A percentile compares a stretch with the other conserved stretches of the same genome.
phyloP scores from a whole-genome alignment of 2,329 filamentous ascomycete genomes.

The Stagonosporopsis cucurbitacearum region DNA sequence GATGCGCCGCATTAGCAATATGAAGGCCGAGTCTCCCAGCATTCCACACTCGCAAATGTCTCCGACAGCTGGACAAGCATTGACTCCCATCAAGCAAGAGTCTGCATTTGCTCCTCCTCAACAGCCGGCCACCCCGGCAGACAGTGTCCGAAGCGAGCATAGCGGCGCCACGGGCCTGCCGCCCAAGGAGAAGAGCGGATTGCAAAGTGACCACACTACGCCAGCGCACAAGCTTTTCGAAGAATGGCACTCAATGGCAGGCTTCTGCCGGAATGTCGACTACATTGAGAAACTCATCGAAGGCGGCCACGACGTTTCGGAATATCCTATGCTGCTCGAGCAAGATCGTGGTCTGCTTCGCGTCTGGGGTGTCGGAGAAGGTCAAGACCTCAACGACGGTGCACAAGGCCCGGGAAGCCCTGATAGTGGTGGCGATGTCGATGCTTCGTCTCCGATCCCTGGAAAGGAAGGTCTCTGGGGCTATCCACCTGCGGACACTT shows the following conservation, averaged over 20 bases:
- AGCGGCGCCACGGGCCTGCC: slow-evolving; percentile 24
- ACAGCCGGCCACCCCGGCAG: slow-evolving; percentile 43
- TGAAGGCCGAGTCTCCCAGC: slow-evolving; percentile 45
- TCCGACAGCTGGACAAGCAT: slow-evolving; percentile 28
- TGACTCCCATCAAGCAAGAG: slow-evolving; percentile 45
- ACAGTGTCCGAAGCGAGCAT: slow-evolving; percentile 40
- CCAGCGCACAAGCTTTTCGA: slow-evolving; percentile 81
- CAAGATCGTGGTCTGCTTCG: slow-evolving; percentile 75
- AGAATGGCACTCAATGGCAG: slow-evolving; percentile 63
- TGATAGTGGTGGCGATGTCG: slow-evolving; percentile 48
- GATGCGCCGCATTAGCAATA: slow-evolving; percentile 38
- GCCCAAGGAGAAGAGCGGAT: slow-evolving; percentile 49
- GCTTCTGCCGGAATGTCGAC: slow-evolving; percentile 60
- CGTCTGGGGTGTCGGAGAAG: slow-evolving; percentile 81
- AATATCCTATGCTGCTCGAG: slow-evolving; percentile 79
- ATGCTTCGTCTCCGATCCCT: slow-evolving; percentile 51
- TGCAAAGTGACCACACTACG: slow-evolving; percentile 87
- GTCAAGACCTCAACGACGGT: slow-evolving; percentile 64
- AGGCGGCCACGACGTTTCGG: slow-evolving; percentile 63
- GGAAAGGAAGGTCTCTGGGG: slow-evolving; percentile 59
- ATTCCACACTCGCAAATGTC: slow-evolving; percentile 37
- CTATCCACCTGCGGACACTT: slow-evolving; percentile 50
- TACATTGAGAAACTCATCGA: slow-evolving; percentile 40
- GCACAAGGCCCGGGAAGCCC: slow-evolving; percentile 45
- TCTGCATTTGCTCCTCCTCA: slow-evolving; percentile 29